Evolutionary conservation across 2,329 filamentous ascomycete genomes (phyloP), one percentile per base, ranked within the genome.

Genomic region (Diaporthe aspalathi): DNA sequence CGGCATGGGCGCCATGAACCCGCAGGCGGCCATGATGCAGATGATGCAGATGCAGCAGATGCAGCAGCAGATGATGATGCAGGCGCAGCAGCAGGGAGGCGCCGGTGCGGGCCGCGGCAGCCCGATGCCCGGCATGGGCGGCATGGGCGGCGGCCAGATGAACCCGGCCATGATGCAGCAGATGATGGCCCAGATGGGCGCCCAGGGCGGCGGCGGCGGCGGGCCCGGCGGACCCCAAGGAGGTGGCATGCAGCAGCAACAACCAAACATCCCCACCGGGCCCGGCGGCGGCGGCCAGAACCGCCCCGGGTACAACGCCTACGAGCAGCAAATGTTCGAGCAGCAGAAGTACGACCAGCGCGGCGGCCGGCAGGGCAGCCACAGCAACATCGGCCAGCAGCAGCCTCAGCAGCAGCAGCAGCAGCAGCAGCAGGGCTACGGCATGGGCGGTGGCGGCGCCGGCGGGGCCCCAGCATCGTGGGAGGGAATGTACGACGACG

Each of bases 401-500:
- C 35, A 38, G 35, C 35, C 7, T 5, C 35, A 38, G 35, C 35
- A 5, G 11, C 35, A 38, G 35, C 35, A 38, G 35, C 35, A 38
- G 35, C 35, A 38, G 35, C 35, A 5, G 11, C 35, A 38, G 70
- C 83, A 80, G 32, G 73, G 72, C 50, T 83, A 81, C 70, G 79
- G 77, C 65, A 79, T 81, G 74, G 80, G 74, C 45, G 78, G 77
- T 8, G 79, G 84, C 35, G 35, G 35, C 35, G 78, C 77, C 9
- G 79, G 84, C 70, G 90, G 89, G 54, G 90, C 90, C 20, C 92
- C 92, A n/a, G 94, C 93, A 29, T 95, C 92, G 50, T 98, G 95
- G 94, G 95, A 98, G 81, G 95, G 95, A 78, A 97, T 97, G 94
- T 98, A 98, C 81, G 95, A 98, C 79, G 95, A 98, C 80, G 93